Evolutionary conservation across 371 early-diverging fungal genomes (phyloP).

Genomic region (Apophysomyces ossiformis): DNA sequence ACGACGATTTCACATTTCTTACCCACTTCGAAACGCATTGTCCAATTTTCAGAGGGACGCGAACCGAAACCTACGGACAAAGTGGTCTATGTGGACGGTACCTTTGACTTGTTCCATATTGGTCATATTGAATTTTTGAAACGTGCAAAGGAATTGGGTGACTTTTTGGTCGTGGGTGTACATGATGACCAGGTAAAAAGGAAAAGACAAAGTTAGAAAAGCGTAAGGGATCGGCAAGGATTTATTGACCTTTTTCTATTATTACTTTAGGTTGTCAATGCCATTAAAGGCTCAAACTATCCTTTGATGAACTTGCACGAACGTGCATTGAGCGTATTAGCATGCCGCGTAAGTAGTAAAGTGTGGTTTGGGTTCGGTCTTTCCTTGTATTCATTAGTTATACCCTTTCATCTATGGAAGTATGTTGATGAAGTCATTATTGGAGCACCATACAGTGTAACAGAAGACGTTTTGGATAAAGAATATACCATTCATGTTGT

Average conservation of each 20-base stretch:
- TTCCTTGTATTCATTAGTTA: too few relatives aligned
- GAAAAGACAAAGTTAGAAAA: neutral
- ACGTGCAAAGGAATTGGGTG: conserved; percentile 83
- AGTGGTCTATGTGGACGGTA: conserved; percentile 96
- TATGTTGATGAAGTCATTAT: conserved; percentile 92
- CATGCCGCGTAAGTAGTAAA: conserved; percentile 72
- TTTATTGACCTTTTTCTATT: neutral
- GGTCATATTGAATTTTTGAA: conserved; percentile 95
- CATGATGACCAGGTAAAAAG: conserved; percentile 82
- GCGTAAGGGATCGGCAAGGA: neutral
- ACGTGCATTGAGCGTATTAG: conserved; percentile 86
- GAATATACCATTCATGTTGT: conserved; percentile 85
- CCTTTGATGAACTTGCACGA: conserved; percentile 96
- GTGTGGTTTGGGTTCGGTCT: too few relatives aligned
- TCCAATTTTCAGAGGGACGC: conserved; percentile 84
- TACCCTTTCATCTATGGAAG: conserved; percentile 25
- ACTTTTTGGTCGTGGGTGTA: conserved; percentile 94
- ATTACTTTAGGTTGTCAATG: conserved; percentile 71
- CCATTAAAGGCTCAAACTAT: conserved; percentile 83
- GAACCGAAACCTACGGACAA: conserved; percentile 71
- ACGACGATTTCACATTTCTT: conserved; percentile 80
- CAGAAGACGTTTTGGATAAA: conserved; percentile 76
- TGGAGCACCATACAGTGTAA: conserved; percentile 88
- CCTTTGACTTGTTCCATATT: conserved; percentile 96
- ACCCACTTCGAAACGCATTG: conserved; percentile 84